These are phyloP conservation scores for Skeletonema grethae DNA, from an alignment of 108 stramenopile species.

Conservation along the genomic window DNA sequence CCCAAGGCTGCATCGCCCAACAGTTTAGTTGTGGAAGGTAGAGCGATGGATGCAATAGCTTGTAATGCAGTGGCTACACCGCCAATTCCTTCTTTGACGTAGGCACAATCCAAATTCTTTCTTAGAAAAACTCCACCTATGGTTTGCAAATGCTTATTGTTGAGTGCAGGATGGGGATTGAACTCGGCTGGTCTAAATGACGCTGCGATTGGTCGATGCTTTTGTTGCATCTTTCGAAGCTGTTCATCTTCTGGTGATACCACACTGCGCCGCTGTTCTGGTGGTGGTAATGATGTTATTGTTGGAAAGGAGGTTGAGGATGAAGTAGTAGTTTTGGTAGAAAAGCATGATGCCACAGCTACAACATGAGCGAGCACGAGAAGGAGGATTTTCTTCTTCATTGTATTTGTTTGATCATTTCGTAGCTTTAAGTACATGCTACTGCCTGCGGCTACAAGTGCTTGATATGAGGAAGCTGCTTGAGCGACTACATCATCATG, in stretches of 20 bases:
- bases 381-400: too few relatives aligned
- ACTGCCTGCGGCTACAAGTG: too few relatives aligned
- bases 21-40: not conserved
- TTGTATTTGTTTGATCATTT: too few relatives aligned
- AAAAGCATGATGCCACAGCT: not conserved
- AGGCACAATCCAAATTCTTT: slow-evolving; percentile 20
- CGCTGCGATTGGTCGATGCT: slow-evolving; percentile 31
- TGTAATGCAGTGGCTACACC: slow-evolving; percentile 15
- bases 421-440: too few relatives aligned
- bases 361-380: not conserved
- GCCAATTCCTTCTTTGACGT: slow-evolving; percentile 25
- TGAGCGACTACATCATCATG: too few relatives aligned
- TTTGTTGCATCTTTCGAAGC: slow-evolving; percentile 18
- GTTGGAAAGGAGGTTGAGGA: too few relatives aligned
- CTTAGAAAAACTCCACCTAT: slow-evolving; percentile 60
- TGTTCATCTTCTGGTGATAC: slow-evolving; percentile 13
- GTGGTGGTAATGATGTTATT: not conserved
- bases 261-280: not conserved
- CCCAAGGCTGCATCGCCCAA: slow-evolving; percentile 1
- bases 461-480: too few relatives aligned
- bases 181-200: slow-evolving; percentile 50
- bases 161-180: slow-evolving; percentile 44
- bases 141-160: slow-evolving; percentile 71
- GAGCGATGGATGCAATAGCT: slow-evolving; percentile 5
- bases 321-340: not conserved